Conservation (phyloP, 495 filamentous ascomycete species). For the Tuber melanosporum region DNA sequence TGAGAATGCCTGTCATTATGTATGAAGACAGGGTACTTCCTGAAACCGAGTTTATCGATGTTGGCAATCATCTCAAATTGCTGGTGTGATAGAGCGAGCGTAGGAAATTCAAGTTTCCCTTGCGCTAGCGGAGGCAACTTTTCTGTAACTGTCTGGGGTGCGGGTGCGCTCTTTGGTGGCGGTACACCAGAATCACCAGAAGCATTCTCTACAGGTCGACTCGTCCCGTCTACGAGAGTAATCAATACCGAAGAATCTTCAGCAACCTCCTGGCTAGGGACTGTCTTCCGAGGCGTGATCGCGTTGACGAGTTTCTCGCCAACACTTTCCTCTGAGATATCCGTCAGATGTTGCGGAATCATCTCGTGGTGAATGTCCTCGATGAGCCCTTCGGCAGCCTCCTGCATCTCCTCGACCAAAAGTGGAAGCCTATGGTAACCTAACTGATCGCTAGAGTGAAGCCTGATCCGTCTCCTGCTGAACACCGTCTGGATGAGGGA, state of each 20-base stretch:
- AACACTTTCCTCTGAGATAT: conserved; percentile 27
- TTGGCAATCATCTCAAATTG: conserved; percentile 79
- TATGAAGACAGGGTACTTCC: conserved; percentile 81
- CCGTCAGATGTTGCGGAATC: conserved; percentile 35
- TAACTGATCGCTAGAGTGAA: conserved; percentile 65
- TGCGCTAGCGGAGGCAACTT: conserved; percentile 8
- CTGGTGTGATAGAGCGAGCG: conserved; percentile 65
- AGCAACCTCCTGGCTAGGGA: not conserved
- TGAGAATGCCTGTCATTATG: conserved; percentile 73
- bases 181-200: not conserved
- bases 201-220: not conserved
- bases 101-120: conserved; percentile 50
- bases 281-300: not conserved
- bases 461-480: conserved; percentile 63
- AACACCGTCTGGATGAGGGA: conserved; percentile 64
- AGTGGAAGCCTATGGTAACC: conserved; percentile 66
- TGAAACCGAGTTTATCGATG: conserved; percentile 66
- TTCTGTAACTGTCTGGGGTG: not conserved
- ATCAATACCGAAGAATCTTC: not conserved
- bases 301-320: not conserved
- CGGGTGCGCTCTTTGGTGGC: not conserved
- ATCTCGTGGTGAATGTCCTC: conserved; percentile 40
- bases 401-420: conserved; percentile 63
- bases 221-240: not conserved
- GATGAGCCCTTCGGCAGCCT: conserved; percentile 61